Conservation (phyloP, 768 basidiomycete genomes). For the Heimioporus sp. region DNA sequence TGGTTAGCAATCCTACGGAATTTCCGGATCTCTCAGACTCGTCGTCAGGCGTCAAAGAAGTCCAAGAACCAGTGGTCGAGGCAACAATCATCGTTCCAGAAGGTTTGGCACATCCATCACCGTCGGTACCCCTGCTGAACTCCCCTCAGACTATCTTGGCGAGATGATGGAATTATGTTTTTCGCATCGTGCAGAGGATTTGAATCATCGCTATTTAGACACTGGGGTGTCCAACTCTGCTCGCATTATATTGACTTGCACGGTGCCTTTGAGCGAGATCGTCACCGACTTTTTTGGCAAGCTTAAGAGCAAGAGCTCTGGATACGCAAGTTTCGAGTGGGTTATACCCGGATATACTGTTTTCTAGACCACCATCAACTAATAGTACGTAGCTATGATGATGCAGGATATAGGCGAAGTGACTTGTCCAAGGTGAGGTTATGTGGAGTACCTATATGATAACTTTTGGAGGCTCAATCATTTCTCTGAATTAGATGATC, state of each 20-base stretch:
- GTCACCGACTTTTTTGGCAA: constrained; percentile 95
- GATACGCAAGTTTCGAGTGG: constrained; percentile 90
- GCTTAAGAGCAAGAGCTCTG: constrained; percentile 89
- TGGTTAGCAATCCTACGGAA: constrained; percentile 90
- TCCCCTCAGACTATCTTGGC: constrained; percentile 76
- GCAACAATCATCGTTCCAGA: constrained; percentile 94
- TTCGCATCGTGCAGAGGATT: constrained; percentile 75
- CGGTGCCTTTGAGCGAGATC: constrained; percentile 87
- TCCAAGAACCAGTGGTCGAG: constrained; percentile 92
- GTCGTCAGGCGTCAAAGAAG: constrained; percentile 58
- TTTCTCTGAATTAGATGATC: constrained; percentile 58
- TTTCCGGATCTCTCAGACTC: constrained; percentile 83
- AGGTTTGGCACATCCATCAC: constrained; percentile 44
- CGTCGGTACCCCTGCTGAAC: neutral
- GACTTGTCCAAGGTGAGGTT: constrained; percentile 74
- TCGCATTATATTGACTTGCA: constrained; percentile 79
- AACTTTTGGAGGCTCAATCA: neutral
- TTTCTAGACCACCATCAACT: neutral
- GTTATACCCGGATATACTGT: constrained; percentile 25
- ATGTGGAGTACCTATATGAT: neutral
- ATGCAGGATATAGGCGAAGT: constrained; percentile 82
- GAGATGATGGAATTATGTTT: constrained; percentile 96
- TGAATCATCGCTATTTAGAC: constrained; percentile 86
- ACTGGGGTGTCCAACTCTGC: constrained; percentile 37
- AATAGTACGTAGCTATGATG: constrained; percentile 74